Evolutionary conservation across 345 rosid genomes (phyloP).

Genomic region (Pseudoturritis turrita): DNA sequence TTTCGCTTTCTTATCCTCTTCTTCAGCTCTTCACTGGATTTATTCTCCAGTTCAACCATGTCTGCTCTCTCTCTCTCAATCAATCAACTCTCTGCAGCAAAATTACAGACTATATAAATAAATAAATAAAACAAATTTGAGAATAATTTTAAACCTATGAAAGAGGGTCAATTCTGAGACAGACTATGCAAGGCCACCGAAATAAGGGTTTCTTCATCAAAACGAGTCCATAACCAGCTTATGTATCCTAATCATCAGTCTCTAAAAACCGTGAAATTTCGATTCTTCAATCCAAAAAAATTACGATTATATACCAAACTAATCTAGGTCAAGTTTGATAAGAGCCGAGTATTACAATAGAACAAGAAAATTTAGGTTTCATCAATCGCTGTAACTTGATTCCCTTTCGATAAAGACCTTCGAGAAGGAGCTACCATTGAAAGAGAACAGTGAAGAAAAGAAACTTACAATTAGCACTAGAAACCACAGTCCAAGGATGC

Average conservation of each 20-base stretch:
- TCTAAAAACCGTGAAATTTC: neutral
- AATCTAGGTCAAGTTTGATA: neutral
- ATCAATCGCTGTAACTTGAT: neutral
- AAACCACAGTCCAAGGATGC: neutral
- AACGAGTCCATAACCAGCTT: neutral
- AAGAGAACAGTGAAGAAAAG: neutral
- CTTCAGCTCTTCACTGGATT: constrained; percentile 31
- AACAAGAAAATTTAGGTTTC: neutral
- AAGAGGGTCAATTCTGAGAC: neutral
- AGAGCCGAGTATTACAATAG: neutral
- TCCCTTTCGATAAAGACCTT: neutral
- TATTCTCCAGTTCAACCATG: constrained; percentile 34
- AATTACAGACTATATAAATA: neutral
- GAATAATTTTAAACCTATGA: neutral
- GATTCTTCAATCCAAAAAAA: neutral
- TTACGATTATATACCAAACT: neutral
- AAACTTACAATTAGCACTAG: neutral
- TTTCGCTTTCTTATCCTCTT: constrained; percentile 41
- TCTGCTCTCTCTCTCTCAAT: neutral
- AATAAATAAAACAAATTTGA: neutral
- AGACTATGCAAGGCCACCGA: neutral
- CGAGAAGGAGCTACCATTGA: neutral
- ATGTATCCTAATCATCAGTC: neutral
- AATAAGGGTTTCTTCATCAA: neutral
- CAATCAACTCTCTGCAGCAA: constrained; percentile 11